phyloP scores from a whole-genome alignment of 139 green algal genomes.

The Yamagishiella unicocca region DNA sequence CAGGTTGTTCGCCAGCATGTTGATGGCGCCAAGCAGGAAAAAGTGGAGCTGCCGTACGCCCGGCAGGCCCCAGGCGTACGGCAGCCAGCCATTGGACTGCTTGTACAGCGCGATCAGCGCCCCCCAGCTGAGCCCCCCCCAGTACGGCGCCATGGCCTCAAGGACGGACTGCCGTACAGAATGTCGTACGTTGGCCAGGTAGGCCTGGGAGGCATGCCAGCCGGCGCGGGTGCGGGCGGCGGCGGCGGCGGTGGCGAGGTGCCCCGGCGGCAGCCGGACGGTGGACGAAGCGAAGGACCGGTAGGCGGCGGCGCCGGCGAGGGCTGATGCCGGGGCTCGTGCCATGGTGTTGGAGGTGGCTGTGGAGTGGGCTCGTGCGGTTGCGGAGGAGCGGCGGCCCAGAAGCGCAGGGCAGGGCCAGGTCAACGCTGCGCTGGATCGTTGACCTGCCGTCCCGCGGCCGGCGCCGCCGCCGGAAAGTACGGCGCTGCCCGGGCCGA shows the following conservation, averaged over 20 bases:
- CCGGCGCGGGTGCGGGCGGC: background rate
- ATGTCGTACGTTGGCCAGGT: background rate
- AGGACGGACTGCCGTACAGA: slow-evolving; percentile 3
- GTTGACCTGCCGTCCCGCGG: no score
- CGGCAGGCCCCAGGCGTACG: slow-evolving; percentile 18
- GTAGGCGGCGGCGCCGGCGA: background rate
- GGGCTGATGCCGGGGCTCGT: no score
- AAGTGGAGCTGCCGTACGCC: slow-evolving; percentile 41
- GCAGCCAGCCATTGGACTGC: background rate
- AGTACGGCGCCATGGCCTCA: slow-evolving; percentile 32
- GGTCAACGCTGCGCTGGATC: no score
- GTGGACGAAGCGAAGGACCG: background rate
- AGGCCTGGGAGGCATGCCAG: background rate
- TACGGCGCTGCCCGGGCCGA: no score
- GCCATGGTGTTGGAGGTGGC: background rate
- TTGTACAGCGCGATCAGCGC: background rate
- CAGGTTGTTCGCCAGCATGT: slow-evolving; percentile 53
- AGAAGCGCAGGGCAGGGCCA: no score
- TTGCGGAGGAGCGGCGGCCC: no score
- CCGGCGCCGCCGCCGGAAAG: no score
- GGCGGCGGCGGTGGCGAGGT: slow-evolving; percentile 3
- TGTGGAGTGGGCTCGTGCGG: background rate
- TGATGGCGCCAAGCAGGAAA: slow-evolving; percentile 56
- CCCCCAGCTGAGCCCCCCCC: slow-evolving; percentile 2
- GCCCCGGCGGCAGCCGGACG: background rate